phyloP scores from a whole-genome alignment of 1,139 yeast genomes.

The Suhomyces bokatorum region DNA sequence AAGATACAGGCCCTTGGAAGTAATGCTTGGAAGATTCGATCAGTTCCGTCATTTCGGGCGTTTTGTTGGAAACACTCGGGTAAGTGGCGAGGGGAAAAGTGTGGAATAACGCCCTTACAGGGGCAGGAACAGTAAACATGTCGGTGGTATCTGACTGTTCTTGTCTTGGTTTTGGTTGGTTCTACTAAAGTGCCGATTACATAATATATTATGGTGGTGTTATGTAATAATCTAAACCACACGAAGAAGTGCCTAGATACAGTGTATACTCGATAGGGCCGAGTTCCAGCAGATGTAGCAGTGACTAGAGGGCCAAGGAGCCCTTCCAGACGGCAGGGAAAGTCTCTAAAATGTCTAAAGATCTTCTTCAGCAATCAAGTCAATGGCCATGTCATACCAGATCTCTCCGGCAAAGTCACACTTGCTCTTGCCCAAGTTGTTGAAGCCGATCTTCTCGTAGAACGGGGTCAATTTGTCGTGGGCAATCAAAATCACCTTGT shows the following conservation, averaged over 20 bases:
- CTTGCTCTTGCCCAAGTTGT: constrained; percentile 59
- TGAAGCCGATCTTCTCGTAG: constrained; percentile 79
- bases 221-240: background rate
- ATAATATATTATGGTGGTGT: constrained; percentile 1
- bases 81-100: constrained; percentile 47
- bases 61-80: constrained; percentile 28
- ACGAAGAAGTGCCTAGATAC: background rate
- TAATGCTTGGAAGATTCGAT: constrained; percentile 16
- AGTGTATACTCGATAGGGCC: no score
- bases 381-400: constrained; percentile 69
- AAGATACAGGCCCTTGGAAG: constrained; percentile 13
- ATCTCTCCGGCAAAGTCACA: constrained; percentile 59
- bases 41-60: constrained; percentile 18
- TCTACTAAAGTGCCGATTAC: background rate
- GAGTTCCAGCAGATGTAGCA: no score
- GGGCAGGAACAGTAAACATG: constrained; percentile 37
- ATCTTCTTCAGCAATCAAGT: constrained; percentile 63
- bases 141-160: background rate
- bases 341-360: constrained; percentile 1
- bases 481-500: constrained; percentile 70
- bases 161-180: no score
- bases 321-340: no score
- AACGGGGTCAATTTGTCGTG: constrained; percentile 70
- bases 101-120: constrained; percentile 47
- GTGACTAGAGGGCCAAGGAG: no score